Conservation (phyloP, 2,329 filamentous ascomycete genomes). For the Calonectria pteridis region DNA sequence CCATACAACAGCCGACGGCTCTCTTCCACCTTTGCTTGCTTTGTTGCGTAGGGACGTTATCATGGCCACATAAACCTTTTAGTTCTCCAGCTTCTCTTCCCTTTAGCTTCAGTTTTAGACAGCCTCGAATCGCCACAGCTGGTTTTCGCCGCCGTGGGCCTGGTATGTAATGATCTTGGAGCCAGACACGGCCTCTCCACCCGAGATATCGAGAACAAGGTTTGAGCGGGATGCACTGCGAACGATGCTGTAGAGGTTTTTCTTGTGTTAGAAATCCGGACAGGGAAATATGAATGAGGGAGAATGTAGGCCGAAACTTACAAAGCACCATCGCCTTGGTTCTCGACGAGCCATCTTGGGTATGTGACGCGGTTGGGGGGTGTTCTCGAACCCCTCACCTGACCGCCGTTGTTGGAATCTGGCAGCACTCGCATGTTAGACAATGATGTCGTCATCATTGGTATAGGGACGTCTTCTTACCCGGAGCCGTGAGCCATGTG, state of each 20-base stretch:
- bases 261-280: not conserved
- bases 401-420: not conserved
- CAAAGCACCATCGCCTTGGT: not conserved
- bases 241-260: not conserved
- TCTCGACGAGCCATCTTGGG: not conserved
- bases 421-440: not conserved
- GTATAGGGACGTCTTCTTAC: not conserved
- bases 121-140: not conserved
- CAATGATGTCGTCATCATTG: too few species aligned
- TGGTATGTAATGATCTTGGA: not conserved
- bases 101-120: not conserved
- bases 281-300: too few species aligned
- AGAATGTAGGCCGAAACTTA: not conserved
- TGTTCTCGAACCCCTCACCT: not conserved
- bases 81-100: not conserved
- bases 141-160: not conserved
- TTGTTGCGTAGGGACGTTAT: not conserved
- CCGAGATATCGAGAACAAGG: not conserved
- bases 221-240: not conserved
- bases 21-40: not conserved
- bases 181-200: not conserved
- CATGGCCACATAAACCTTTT: not conserved
- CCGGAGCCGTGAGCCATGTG: not conserved
- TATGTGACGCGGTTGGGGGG: too few species aligned
- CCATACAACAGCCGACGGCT: not conserved